Evolutionary conservation across 2,329 filamentous ascomycete genomes (phyloP).

Genomic region (Aspergillus bombycis): DNA sequence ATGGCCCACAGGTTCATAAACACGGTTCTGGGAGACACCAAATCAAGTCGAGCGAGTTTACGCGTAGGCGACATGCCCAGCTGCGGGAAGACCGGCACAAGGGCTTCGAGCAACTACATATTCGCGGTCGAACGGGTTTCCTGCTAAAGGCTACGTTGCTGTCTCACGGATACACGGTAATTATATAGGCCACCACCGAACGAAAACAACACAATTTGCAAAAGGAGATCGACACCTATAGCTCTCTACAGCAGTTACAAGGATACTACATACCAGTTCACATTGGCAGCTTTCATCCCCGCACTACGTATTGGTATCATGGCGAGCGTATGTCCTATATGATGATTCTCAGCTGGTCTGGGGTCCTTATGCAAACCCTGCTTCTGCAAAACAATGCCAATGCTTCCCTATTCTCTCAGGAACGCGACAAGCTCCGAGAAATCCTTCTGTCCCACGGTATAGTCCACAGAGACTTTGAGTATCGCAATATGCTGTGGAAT

Average conservation of each 20-base stretch:
- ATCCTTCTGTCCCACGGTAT: slow-evolving; percentile 21
- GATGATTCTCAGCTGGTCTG: slow-evolving; percentile 25
- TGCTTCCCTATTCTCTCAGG: slow-evolving; percentile 15
- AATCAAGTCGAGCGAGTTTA: slow-evolving; percentile 24
- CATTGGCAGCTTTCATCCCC: slow-evolving; percentile 26
- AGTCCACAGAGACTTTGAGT: slow-evolving; percentile 24
- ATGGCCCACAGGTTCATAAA: slow-evolving; percentile 38
- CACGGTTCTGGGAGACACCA: slow-evolving; percentile 34
- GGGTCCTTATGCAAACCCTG: slow-evolving; percentile 14
- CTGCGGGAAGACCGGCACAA: slow-evolving; percentile 20
- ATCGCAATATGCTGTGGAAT: slow-evolving; percentile 32
- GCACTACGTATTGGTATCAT: slow-evolving; percentile 29
- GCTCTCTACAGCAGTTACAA: slow-evolving; percentile 23
- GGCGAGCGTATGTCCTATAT: slow-evolving; percentile 25
- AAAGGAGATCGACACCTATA: slow-evolving; percentile 30
- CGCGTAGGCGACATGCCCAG: slow-evolving; percentile 20
- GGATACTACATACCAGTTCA: slow-evolving; percentile 31
- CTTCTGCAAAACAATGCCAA: slow-evolving; percentile 17
- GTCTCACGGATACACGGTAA: slow-evolving; percentile 31
- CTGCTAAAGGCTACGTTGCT: slow-evolving; percentile 33
- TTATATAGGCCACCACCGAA: slow-evolving; percentile 29
- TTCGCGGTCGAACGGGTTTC: slow-evolving; percentile 30
- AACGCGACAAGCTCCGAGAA: slow-evolving; percentile 20
- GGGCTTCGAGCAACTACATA: slow-evolving; percentile 29
- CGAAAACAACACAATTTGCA: slow-evolving; percentile 24